Percentiles rank a stretch among this genome's conserved stretches.
These are phyloP conservation scores for Claviceps arundinis DNA, from an alignment of 2,329 filamentous ascomycete genomes.

Conservation along the genomic window DNA sequence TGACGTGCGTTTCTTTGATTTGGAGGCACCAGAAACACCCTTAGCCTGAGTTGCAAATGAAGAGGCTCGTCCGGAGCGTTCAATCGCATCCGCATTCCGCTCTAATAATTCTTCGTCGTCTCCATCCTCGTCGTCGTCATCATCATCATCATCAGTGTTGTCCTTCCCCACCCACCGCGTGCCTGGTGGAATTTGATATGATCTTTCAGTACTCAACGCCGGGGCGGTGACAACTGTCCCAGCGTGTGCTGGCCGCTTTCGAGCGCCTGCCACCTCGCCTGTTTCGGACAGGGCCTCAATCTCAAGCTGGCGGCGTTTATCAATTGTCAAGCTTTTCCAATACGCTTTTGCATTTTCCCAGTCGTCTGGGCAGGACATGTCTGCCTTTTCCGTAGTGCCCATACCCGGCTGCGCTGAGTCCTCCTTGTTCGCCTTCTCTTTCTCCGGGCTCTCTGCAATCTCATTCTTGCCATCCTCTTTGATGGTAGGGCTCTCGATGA, in stretches of 20 bases:
- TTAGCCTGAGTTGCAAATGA: background rate
- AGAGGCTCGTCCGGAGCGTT: constrained; percentile 2
- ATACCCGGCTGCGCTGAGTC: background rate
- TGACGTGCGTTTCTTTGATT: constrained; percentile 30
- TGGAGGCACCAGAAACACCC: background rate
- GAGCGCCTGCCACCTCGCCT: constrained; percentile 28
- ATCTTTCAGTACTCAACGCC: constrained; percentile 11
- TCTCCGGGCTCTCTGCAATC: constrained; percentile 3
- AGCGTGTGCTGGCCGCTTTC: constrained; percentile 10
- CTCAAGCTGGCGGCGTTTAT: constrained; percentile 50
- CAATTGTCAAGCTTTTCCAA: constrained; percentile 52
- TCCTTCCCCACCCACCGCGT: constrained; percentile 15
- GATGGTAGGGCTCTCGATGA: constrained; percentile 46
- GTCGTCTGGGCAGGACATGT: constrained; percentile 24
- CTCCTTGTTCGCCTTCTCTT: background rate
- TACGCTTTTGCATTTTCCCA: constrained; percentile 59
- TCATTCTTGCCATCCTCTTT: constrained; percentile 13
- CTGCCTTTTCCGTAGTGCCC: background rate
- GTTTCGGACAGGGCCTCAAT: constrained; percentile 41
- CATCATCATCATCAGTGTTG: constrained; percentile 5
- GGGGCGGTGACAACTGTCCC: constrained; percentile 15
- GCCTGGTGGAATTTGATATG: constrained; percentile 27
- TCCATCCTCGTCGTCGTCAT: constrained; percentile 7
- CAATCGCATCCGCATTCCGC: background rate
- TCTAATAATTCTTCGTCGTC: constrained; percentile 1